Percentiles rank a stretch among this genome's conserved stretches.
Conservation (phyloP, 129 eudicot genomes). For the Chrysanthemum makinoi region DNA sequence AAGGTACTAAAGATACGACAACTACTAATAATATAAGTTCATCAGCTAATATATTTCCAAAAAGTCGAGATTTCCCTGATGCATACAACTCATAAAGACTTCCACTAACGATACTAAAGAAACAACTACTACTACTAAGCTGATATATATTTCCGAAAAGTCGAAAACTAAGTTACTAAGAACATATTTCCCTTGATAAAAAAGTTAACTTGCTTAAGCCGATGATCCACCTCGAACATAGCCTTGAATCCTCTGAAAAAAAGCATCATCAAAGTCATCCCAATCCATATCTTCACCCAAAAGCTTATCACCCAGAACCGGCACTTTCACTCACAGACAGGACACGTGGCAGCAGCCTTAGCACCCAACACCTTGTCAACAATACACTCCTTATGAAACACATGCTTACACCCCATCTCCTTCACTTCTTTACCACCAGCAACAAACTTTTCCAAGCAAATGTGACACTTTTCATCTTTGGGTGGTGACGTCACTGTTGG, state of each 20-base stretch:
- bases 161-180: no score
- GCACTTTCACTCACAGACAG: slow-evolving; percentile 62
- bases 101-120: no score
- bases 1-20: no score
- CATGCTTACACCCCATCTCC: slow-evolving; percentile 61
- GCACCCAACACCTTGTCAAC: slow-evolving; percentile 52
- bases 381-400: slow-evolving; percentile 44
- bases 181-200: no score
- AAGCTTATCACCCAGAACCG: slow-evolving; percentile 29
- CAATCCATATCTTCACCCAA: slow-evolving; percentile 3
- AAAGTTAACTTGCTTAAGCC: no score
- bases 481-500: slow-evolving; percentile 30
- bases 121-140: no score
- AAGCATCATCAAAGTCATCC: not conserved
- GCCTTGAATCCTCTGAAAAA: not conserved
- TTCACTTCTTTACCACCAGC: slow-evolving; percentile 27
- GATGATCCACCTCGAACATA: no score
- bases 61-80: no score
- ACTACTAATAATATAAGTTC: no score
- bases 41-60: no score
- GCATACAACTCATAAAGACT: no score
- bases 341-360: slow-evolving; percentile 44
- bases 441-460: slow-evolving; percentile 48
- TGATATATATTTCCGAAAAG: no score
- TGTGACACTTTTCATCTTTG: slow-evolving; percentile 48